These are phyloP conservation scores for Azolla pinnata DNA, from an alignment of 75 land plant species.

Conservation along the genomic window DNA sequence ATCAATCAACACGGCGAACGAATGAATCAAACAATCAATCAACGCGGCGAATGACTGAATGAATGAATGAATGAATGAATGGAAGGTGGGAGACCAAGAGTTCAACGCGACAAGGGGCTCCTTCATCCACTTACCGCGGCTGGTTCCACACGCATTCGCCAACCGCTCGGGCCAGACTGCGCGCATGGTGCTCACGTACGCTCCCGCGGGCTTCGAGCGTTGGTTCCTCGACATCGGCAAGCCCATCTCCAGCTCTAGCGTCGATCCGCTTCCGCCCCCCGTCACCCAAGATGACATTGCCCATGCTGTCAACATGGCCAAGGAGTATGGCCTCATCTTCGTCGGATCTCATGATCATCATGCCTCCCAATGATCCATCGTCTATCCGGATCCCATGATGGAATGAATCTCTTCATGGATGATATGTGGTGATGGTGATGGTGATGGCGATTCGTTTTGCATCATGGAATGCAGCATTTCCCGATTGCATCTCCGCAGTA, in stretches of 20 bases:
- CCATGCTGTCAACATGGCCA: conserved; percentile 13
- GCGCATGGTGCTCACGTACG: conserved; percentile 25
- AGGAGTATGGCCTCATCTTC: conserved; percentile 28
- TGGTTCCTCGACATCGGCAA: conserved; percentile 28
- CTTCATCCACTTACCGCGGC: conserved; percentile 32
- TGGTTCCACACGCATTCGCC: conserved; percentile 23
- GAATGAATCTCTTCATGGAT: no score
- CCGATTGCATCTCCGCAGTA: no score
- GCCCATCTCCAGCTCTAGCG: no score
- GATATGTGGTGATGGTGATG: no score
- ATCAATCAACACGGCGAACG: no score
- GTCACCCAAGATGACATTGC: conserved; percentile 13
- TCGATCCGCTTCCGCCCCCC: conserved; percentile 8
- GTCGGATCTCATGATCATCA: conserved; percentile 7
- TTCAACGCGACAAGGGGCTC: conserved; percentile 23
- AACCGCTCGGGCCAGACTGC: conserved; percentile 29
- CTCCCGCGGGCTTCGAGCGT: conserved; percentile 34
- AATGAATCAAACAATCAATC: no score
- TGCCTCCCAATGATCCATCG: no score
- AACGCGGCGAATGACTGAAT: no score
- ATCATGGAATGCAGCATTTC: no score
- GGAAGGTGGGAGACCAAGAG: conserved; percentile 6
- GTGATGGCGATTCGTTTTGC: no score
- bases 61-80: no score
- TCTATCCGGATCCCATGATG: no score